These are phyloP conservation scores for Ceriops decandra DNA, from an alignment of 345 rosid genomes.

Conservation along the genomic window DNA sequence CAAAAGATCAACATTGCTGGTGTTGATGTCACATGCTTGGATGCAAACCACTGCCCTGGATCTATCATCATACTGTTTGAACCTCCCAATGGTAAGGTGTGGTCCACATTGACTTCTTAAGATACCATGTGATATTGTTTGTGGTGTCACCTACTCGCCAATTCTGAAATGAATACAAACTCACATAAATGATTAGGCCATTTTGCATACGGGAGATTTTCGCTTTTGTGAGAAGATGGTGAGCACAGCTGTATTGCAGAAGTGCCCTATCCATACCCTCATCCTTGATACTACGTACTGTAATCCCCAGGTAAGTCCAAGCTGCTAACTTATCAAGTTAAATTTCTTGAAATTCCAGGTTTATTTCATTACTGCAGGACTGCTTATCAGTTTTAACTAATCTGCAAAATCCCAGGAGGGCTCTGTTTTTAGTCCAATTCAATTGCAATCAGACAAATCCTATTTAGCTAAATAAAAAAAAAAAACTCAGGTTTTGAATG, in stretches of 20 bases:
- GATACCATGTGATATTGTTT: slow-evolving; percentile 5
- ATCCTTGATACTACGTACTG: slow-evolving; percentile 98
- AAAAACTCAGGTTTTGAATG: no score
- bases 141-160: slow-evolving; percentile 3
- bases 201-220: slow-evolving; percentile 93
- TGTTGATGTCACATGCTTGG: slow-evolving; percentile 68
- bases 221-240: slow-evolving; percentile 66
- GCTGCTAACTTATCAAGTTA: background rate
- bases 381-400: background rate
- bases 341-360: background rate
- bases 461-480: no score
- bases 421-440: no score
- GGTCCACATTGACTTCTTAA: slow-evolving; percentile 26
- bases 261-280: slow-evolving; percentile 56
- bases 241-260: slow-evolving; percentile 33
- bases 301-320: slow-evolving; percentile 64
- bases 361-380: background rate
- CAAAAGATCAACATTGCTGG: slow-evolving; percentile 64
- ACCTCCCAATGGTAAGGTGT: slow-evolving; percentile 88
- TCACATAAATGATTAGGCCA: slow-evolving; percentile 38
- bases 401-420: background rate
- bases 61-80: slow-evolving; percentile 79
- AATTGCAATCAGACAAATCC: no score
- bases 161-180: slow-evolving; percentile 11
- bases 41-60: slow-evolving; percentile 97